These are phyloP conservation scores for Metschnikowia lachancei DNA, from an alignment of 805 yeast species.

Conservation along the genomic window DNA sequence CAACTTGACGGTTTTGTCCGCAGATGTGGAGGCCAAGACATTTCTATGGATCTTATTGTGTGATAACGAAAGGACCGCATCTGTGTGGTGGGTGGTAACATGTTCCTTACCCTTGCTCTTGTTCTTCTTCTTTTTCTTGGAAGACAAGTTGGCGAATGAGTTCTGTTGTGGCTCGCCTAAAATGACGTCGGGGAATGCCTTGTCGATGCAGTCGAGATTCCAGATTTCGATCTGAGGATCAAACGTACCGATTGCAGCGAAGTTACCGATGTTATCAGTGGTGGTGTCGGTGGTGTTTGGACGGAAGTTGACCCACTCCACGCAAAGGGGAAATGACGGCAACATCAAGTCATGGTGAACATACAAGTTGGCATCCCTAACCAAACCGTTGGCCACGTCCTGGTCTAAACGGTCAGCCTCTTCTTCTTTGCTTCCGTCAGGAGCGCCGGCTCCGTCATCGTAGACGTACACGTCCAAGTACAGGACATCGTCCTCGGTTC, in stretches of 20 bases:
- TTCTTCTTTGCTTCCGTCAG: constrained; percentile 60
- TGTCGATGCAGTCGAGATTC: constrained; percentile 90
- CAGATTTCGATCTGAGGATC: constrained; percentile 97
- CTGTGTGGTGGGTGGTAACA: constrained; percentile 79
- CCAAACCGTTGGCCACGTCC: constrained; percentile 71
- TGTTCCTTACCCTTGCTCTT: constrained; percentile 48
- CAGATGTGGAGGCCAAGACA: constrained; percentile 90
- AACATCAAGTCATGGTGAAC: constrained; percentile 96
- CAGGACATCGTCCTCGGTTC: constrained; percentile 95
- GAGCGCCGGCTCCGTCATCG: constrained; percentile 90
- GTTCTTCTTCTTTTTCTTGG: constrained; percentile 49
- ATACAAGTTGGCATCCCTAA: constrained; percentile 73
- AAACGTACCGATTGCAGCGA: constrained; percentile 95
- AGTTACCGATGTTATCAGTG: constrained; percentile 64
- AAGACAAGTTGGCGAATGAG: constrained; percentile 37
- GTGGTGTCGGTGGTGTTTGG: constrained; percentile 41
- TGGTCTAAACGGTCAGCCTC: constrained; percentile 66
- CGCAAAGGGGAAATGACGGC: constrained; percentile 94
- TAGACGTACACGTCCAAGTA: constrained; percentile 90
- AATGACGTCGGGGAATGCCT: constrained; percentile 91
- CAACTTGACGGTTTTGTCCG: constrained; percentile 88
- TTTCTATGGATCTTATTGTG: constrained; percentile 80
- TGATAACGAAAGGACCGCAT: constrained; percentile 84
- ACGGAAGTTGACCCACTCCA: constrained; percentile 86
- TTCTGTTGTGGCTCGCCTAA: constrained; percentile 69